Base-by-base conservation (phyloP, 164 flowering plant genomes). In the Sextonia rubra region DNA sequence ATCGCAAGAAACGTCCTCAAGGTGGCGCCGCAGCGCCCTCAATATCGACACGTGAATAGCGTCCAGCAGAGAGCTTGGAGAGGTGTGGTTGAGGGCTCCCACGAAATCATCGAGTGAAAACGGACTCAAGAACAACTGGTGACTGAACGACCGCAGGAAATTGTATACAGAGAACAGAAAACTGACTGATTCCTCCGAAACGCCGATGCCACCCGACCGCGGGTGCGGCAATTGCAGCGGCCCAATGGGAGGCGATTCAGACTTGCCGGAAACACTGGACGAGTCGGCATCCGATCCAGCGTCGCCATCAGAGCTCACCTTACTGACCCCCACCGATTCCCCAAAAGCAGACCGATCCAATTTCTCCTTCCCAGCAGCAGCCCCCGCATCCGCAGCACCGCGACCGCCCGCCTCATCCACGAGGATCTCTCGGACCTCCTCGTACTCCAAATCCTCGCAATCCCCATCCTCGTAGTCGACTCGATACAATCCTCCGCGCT, bases 401-500 rank as follows among this genome's bases (percentile, higher is more conserved):
- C n/a, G n/a, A n/a, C n/a, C n/a, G n/a, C n/a, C n/a, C n/a, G n/a
- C n/a, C n/a, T n/a, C n/a, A n/a, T n/a, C 78, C 1, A 91, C 62
- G 26, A 89, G 62, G 71, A 84, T 47, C 30, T 17, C 76, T 1
- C 85, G 78, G 14, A 89, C 78, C 80, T 96, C 98, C 1, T 82
- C 44, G 12, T 86, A 86, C 6, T 91, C 95, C 70, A 96, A 71
- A 76, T 93, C 98, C 85, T 96, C 99, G 32, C 69, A 84, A 82
- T 93, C 98, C 6, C 97, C 99, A 76, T 96, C 97, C 80, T 96
- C 99, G 69, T 93, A 96, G 64, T 81, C 83, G 44, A 96, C 85
- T 76, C 90, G 87, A 73, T 93, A 96, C 80, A 91, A 82, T 4
- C 95, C 99, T 2, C 74, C 75, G 23, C 76, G 83, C 67, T 85